Evolutionary conservation across 2,329 filamentous ascomycete species (phyloP), one percentile per base, ranked within the genome.

Genomic region (Penicillium sp.): DNA sequence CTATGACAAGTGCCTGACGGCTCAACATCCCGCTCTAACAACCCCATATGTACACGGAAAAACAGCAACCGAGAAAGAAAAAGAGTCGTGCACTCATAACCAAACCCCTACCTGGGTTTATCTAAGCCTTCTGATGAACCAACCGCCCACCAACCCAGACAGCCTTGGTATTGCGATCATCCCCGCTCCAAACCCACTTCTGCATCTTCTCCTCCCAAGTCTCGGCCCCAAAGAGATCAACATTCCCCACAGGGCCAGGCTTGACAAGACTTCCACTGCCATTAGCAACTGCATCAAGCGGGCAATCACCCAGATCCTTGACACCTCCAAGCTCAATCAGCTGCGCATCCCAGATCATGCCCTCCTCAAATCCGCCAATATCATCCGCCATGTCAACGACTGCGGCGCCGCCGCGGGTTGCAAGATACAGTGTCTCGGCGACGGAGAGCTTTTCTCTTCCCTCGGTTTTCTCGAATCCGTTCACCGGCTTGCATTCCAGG

Each of bases 101-200:
- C 8, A 24, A 41, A n/a, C 2, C 24, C 11, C 11, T 10, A 9
- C 9, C 10, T 22, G 20, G 13, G 18, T 5, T 5, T 8, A 13
- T 40, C 40, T 44, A 57, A 8, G 20, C 47, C 18, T 60, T 46
- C 13, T 51, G 48, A 74, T 96, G 90, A 43, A 96, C 94, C 69
- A 95, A 71, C 57, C 84, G 76, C 2, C 94, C 94, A 67, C 81
- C 85, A 1, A 97, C 91, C 92, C 92, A 99, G 5, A 99, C 94
- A 61, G 81, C 85, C 63, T 80, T 81, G 2, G 91, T 92, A 70
- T 97, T 97, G 61, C 92, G 79, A 73, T 97, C 94, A 76, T 97
- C 92, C 0, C 94, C 94, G 59, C 84, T 88, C 74, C 89, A 99
- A 55, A 97, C 78, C 94, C 94, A 99, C 78, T 99, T 99, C 46